phyloP scores from a whole-genome alignment of 306 rosid genomes.

The Elaeagnus macrophylla region DNA sequence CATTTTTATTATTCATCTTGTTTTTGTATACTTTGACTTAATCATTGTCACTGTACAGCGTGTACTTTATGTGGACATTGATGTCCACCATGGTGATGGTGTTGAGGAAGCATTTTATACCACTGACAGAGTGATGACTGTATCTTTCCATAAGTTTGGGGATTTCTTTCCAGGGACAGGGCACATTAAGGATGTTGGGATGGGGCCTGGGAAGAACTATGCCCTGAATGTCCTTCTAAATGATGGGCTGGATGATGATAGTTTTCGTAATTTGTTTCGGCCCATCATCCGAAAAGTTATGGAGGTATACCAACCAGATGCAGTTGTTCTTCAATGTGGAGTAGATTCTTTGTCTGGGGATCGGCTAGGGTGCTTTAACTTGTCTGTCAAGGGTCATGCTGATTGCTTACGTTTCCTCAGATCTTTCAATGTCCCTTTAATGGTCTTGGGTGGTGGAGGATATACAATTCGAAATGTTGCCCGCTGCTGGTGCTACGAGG shows the following conservation, averaged over 20 bases:
- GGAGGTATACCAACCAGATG: slow-evolving; percentile 79
- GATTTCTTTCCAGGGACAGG: too few species aligned
- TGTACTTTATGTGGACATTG: slow-evolving; percentile 72
- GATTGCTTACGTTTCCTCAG: slow-evolving; percentile 78
- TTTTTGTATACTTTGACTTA: neutral
- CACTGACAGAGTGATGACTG: slow-evolving; percentile 90
- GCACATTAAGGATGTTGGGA: too few species aligned
- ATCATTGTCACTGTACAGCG: slow-evolving; percentile 44
- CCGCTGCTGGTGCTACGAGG: too few species aligned
- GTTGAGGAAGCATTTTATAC: slow-evolving; percentile 95
- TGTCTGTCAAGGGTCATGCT: slow-evolving; percentile 86
- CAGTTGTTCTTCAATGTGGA: slow-evolving; percentile 89
- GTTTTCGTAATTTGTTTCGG: slow-evolving; percentile 61
- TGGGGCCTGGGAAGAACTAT: too few species aligned
- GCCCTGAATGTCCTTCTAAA: too few species aligned
- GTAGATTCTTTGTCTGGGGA: slow-evolving; percentile 87
- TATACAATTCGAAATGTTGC: too few species aligned
- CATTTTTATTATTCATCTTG: neutral
- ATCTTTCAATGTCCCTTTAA: slow-evolving; percentile 71
- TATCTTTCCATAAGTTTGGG: slow-evolving; percentile 83
- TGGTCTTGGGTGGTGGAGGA: too few species aligned
- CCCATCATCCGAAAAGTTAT: slow-evolving; percentile 66
- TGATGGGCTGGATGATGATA: too few species aligned
- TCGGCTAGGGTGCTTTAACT: slow-evolving; percentile 85
- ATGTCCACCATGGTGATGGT: slow-evolving; percentile 95